Evolutionary conservation across 805 yeast genomes (phyloP).

Genomic region (Saccharomycopsis fibuligera): DNA sequence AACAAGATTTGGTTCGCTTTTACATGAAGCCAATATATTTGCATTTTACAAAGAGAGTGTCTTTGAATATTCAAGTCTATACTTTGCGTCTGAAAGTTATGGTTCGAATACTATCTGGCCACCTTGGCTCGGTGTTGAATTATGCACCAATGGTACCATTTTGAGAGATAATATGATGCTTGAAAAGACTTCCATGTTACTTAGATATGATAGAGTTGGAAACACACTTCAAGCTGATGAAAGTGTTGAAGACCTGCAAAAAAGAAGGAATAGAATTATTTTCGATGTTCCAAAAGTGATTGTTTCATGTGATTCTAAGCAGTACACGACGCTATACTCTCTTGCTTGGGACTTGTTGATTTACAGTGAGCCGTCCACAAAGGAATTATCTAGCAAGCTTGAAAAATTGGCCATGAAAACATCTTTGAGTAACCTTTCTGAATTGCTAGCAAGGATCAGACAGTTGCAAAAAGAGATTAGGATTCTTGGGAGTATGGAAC

Average conservation of each 20-base stretch:
- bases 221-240: slow-evolving; percentile 14
- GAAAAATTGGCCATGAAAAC: slow-evolving; percentile 63
- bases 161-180: slow-evolving; percentile 48
- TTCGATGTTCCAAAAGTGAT: slow-evolving; percentile 67
- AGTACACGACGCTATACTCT: slow-evolving; percentile 60
- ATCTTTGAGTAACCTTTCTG: slow-evolving; percentile 55
- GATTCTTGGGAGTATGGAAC: slow-evolving; percentile 35
- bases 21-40: slow-evolving; percentile 67
- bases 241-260: slow-evolving; percentile 25
- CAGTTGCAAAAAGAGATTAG: slow-evolving; percentile 43
- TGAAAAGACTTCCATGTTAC: slow-evolving; percentile 54
- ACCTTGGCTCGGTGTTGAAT: slow-evolving; percentile 78
- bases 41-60: slow-evolving; percentile 51
- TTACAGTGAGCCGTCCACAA: slow-evolving; percentile 67
- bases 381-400: slow-evolving; percentile 49
- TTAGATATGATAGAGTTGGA: slow-evolving; percentile 52
- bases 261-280: slow-evolving; percentile 39
- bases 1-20: slow-evolving; percentile 60
- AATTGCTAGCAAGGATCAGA: slow-evolving; percentile 42
- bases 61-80: slow-evolving; percentile 33
- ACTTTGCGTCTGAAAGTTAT: slow-evolving; percentile 10
- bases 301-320: slow-evolving; percentile 64
- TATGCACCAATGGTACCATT: slow-evolving; percentile 48
- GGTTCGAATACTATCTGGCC: slow-evolving; percentile 61
- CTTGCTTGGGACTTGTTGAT: slow-evolving; percentile 59